Evolutionary conservation across 495 filamentous ascomycete genomes (phyloP), one percentile per base, ranked within the genome.

Genomic region (Cudoniella acicularis): DNA sequence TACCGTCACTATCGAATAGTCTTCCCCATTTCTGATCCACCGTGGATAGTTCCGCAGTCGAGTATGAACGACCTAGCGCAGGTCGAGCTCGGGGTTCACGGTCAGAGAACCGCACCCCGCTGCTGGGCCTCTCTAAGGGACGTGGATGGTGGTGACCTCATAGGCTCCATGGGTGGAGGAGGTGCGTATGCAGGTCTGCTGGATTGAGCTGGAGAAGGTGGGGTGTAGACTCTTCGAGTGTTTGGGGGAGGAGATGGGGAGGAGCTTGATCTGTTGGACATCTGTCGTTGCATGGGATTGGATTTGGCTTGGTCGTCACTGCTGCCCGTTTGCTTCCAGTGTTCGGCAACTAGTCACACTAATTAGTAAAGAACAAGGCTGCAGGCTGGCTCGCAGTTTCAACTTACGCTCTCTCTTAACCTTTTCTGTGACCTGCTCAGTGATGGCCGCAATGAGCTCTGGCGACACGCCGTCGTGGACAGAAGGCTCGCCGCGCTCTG

Each of bases 1-100:
- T 76, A 2, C 85, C 86, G 4, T 77, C 74, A 52, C 80, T 77
- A 49, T 90, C 87, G 67, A 96, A 94, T 16, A 96, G 67, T 23
- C 78, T 80, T 0, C 88, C 87, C 90, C 91, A 96, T 59, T 87
- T 84, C 64, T 80, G 79, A 57, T 74, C 67, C 27, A 73, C 50
- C 23, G 66, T 61, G 49, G 65, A 62, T 9, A 69, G 58, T 18
- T 69, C 66, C 1, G 36, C 26, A 0, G 43, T 62, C 4, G 66
- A 64, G 25, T 40, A 64, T 56, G 57, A 50, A 9, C 57, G 51
- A 20, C 26, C 22, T 16, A 20, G 47, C 2, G 47, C 20, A 20
- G 63, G 63, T 1, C 65, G 62, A 20, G 54, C n/a, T 26, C 40
- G 24, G 23, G 25, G 36, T 13, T 27, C 21, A 17, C 59, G 54